Evolutionary conservation across 805 yeast genomes (phyloP).

Genomic region (Yarrowia sp.): DNA sequence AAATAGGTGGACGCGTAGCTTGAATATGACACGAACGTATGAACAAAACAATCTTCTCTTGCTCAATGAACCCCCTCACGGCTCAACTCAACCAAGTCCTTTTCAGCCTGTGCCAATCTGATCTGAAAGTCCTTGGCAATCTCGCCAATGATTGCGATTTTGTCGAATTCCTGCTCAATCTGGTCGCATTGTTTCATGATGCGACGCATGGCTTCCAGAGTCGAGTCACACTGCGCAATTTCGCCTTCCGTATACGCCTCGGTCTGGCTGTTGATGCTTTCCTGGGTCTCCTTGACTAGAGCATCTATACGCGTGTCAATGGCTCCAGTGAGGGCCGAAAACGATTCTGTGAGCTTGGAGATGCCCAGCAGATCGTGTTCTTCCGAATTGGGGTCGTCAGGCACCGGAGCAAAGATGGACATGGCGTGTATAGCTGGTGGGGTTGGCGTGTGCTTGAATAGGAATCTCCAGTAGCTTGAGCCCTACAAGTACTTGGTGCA

Average conservation of each 20-base stretch:
- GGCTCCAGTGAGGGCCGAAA: constrained; percentile 12
- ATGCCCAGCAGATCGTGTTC: constrained; percentile 30
- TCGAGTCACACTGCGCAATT: constrained; percentile 42
- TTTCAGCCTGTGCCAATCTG: constrained; percentile 13
- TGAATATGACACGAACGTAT: no score
- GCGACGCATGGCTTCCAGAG: constrained; percentile 52
- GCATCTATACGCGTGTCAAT: constrained; percentile 41
- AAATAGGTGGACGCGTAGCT: no score
- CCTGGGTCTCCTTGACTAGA: constrained; percentile 42
- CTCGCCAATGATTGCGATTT: constrained; percentile 59
- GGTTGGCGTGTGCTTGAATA: neutral
- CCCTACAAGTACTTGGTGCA: no score
- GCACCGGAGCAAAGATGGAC: constrained; percentile 33
- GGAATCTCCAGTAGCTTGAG: no score
- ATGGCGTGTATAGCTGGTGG: neutral
- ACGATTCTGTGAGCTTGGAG: constrained; percentile 17
- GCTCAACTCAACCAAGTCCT: constrained; percentile 9
- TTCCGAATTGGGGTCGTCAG: constrained; percentile 22
- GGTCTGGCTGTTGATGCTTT: constrained; percentile 40
- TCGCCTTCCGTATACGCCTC: constrained; percentile 38
- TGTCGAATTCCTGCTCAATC: constrained; percentile 60
- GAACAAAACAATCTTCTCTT: no score
- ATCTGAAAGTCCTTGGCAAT: constrained; percentile 53
- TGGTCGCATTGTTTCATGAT: constrained; percentile 56
- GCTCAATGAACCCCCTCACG: neutral